Evolutionary conservation across 2,329 filamentous ascomycete genomes (phyloP).

Genomic region (Cadophora gregata): DNA sequence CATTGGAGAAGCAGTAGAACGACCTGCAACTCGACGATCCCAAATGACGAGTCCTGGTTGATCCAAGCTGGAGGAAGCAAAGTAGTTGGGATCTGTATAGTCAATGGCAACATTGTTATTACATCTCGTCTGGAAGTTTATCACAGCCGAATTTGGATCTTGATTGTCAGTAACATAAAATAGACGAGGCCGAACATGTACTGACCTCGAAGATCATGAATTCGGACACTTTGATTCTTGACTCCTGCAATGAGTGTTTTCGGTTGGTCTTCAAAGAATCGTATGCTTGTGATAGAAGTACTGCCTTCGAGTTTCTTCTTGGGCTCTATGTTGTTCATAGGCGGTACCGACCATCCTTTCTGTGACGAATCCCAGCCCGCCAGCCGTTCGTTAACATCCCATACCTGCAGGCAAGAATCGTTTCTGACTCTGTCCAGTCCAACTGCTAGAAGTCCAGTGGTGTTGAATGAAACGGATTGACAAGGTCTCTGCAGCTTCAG

Average conservation of each 20-base stretch:
- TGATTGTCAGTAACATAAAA: slow-evolving; percentile 35
- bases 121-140: slow-evolving; percentile 69
- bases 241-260: slow-evolving; percentile 78
- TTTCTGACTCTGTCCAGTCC: slow-evolving; percentile 82
- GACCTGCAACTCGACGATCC: slow-evolving; percentile 71
- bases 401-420: slow-evolving; percentile 82
- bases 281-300: slow-evolving; percentile 80
- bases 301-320: slow-evolving; percentile 65
- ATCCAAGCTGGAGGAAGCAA: slow-evolving; percentile 78
- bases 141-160: slow-evolving; percentile 58
- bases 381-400: slow-evolving; percentile 71
- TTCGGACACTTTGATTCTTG: slow-evolving; percentile 74
- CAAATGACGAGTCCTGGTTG: slow-evolving; percentile 78
- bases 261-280: slow-evolving; percentile 80
- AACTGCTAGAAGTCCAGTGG: slow-evolving; percentile 73
- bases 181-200: slow-evolving; percentile 1
- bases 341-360: slow-evolving; percentile 50
- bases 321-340: slow-evolving; percentile 50
- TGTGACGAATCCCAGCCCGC: slow-evolving; percentile 54
- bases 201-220: slow-evolving; percentile 80
- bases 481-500: slow-evolving; percentile 79
- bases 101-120: slow-evolving; percentile 79
- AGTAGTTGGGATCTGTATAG: slow-evolving; percentile 81
- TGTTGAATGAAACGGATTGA: slow-evolving; percentile 82
- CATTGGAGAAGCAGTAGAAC: slow-evolving; percentile 56